Base-by-base conservation (phyloP, 129 eudicot species). In the Apium graveolens region DNA sequence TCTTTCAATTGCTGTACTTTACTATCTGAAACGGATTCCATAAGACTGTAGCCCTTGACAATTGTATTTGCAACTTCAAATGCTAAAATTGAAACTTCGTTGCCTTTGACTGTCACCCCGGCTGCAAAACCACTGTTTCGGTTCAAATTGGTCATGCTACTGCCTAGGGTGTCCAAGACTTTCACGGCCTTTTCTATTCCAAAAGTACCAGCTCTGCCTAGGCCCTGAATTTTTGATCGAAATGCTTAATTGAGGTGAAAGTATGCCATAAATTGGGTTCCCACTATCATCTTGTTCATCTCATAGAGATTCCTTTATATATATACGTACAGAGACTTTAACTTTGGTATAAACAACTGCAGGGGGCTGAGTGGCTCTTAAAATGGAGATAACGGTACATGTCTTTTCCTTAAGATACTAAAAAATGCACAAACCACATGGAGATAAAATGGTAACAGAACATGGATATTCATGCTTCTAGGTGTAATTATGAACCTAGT, bases 31-130 rank as follows among this genome's bases (percentile, higher is more conserved):
- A 93, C 86, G 41, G 91, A 88, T 43, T 87, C 87, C 96, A 93
- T 89, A 62, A 93, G 92, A 75, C 78, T 91, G 44, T 89, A 86
- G 75, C 97, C 96, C 85, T 93, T 93, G 79, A 93, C 89, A 80
- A 93, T 88, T 11, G 98, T 93, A 78, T 93, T 93, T 51, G 98
- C 98, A 88, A 93, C 97, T 87, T 93, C 98, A 84, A 93, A 93
- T n/a, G 97, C 80, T 82, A 93, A 82, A 79, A 93, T 91, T 7
- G 88, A 83, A 51, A 91, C 87, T 79, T 91, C 92, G 27, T 80
- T 88, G 79, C 88, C 93, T 89, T 89, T 93, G 12, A 82, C 84
- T 43, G 92, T 79, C 27, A 86, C 84, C 44, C 94, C 90, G 0
- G 91, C 82, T 57, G 79, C 91, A 83, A 93, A 93, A 24, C 91